Base-by-base conservation (phyloP, 352 stramenopile genomes). In the Phytophthora pluvialis region DNA sequence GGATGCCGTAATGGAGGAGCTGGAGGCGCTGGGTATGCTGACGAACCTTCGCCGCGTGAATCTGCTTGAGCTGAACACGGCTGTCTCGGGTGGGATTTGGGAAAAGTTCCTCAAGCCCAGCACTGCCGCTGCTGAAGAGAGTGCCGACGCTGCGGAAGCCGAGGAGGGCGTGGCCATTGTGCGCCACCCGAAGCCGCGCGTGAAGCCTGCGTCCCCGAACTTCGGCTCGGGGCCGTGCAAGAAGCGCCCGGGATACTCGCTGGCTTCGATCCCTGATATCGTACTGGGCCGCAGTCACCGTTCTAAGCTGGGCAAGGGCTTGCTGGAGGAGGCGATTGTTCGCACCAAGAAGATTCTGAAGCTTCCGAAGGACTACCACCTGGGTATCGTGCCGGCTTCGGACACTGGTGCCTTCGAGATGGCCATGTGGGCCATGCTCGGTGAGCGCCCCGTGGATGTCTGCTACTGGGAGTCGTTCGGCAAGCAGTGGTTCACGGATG, bases 321-420 rank as follows among this genome's bases (percentile, higher is more conserved):
- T 98, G 50, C 80, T 99, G 21, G 94, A 97, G 60, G 83, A 98
- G 44, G 91, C 97, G 16, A 99, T 99, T 67, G 77, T 96, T 25
- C 93, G 98, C 62, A 97, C 95, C 35, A 99, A 98, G 81, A 81
- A 90, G 32, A 83, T 99, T 51, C 77, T 99, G 16, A 82, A 89
- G 52, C 76, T 99, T 16, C 98, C 98, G 18, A 87, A 98, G 13
- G 85, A 98, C 68, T 99, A 99, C 78, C 81, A 92, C 21, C 73
- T 98, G 11, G 97, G 97, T 43, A 99, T 99, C 60, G 97, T 99
- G 36, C 97, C 98, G 35, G 98, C 96, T 39, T 99, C 95, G 7
- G 98, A 99, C 77, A 99, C 98, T 26, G 98, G 98, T 28, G 98
- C 98, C 12, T 99, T 99, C 70, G 98, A 99, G 81, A 99, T 99